Evolutionary conservation across 169 alveolate genomes (phyloP).

Genomic region (Toxoplasma gondii): DNA sequence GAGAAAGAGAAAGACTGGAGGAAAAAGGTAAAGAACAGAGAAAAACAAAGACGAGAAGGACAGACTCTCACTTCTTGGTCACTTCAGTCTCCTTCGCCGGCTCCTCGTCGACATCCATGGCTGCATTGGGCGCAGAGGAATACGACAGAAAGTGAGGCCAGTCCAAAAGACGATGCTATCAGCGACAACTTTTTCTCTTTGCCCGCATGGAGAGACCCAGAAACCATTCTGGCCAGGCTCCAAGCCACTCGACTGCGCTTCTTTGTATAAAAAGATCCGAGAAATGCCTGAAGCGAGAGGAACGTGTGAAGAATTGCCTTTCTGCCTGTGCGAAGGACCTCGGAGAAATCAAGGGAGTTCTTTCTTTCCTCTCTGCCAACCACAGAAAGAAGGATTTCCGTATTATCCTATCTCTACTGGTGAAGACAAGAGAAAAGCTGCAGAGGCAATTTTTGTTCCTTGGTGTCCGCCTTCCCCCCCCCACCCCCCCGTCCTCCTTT

Average conservation of each 20-base stretch:
- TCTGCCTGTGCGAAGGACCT: no score
- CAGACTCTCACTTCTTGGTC: background rate
- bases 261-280: background rate
- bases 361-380: background rate
- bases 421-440: no score
- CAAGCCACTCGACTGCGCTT: no score
- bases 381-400: no score
- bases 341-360: background rate
- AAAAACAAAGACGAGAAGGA: background rate
- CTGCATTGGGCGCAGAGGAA: background rate
- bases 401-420: no score
- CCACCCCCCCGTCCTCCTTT: background rate
- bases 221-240: no score
- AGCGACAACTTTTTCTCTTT: no score
- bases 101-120: conserved; percentile 22
- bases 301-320: no score
- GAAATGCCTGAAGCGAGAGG: background rate
- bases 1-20: background rate
- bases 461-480: background rate
- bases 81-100: background rate
- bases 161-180: no score
- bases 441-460: no score
- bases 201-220: no score
- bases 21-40: background rate
- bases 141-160: background rate